Evolutionary conservation across 441 rosid species (phyloP).

Genomic region (Mallotus repandus): DNA sequence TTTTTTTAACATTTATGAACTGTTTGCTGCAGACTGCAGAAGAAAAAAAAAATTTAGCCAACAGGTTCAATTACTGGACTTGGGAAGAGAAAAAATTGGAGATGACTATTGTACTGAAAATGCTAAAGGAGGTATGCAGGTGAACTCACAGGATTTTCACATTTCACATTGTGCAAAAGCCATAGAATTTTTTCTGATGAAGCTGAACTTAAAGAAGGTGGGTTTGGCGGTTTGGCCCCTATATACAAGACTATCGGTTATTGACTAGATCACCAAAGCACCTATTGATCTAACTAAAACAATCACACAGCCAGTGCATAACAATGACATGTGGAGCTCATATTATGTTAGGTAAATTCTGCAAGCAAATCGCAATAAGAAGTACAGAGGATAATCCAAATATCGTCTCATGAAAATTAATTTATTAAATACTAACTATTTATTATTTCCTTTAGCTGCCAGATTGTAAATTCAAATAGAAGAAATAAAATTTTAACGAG

Average conservation of each 20-base stretch:
- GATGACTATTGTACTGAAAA: background rate
- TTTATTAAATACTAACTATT: too few species aligned
- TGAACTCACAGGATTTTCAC: slow-evolving; percentile 23
- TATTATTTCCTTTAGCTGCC: too few species aligned
- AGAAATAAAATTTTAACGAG: too few species aligned
- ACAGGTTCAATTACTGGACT: slow-evolving; percentile 12
- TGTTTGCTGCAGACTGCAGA: background rate
- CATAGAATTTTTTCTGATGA: slow-evolving; percentile 24
- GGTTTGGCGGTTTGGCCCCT: slow-evolving; percentile 32
- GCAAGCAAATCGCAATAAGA: too few species aligned
- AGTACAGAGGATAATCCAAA: too few species aligned
- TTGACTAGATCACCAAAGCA: background rate
- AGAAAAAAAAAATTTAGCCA: background rate
- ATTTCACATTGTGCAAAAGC: background rate
- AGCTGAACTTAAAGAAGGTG: slow-evolving; percentile 32
- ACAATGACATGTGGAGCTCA: too few species aligned
- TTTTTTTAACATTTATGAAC: background rate
- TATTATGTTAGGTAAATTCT: too few species aligned
- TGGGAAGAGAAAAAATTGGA: background rate
- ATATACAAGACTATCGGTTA: slow-evolving; percentile 24
- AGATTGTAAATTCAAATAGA: too few species aligned
- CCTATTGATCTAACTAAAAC: background rate
- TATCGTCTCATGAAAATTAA: too few species aligned
- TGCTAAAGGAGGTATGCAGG: background rate
- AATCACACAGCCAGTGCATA: background rate